Evolutionary conservation across 371 early-diverging fungal species (phyloP).

Genomic region (Coemansia sp.): DNA sequence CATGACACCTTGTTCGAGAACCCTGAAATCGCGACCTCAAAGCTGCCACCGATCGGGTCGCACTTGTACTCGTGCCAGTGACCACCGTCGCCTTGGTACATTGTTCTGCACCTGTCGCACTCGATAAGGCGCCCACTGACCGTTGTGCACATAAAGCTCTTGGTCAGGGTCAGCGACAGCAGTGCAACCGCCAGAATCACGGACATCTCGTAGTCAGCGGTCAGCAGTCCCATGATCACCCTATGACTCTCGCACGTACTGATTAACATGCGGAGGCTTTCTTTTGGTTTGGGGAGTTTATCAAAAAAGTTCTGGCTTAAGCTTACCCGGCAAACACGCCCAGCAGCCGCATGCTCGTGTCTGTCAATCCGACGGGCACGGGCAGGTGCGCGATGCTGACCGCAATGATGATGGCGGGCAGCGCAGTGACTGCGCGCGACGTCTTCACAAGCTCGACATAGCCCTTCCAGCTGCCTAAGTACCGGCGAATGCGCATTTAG

Average conservation of each 20-base stretch:
- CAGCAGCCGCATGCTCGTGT: constrained; percentile 46
- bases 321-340: constrained; percentile 47
- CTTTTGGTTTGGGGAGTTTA: too few species aligned
- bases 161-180: constrained; percentile 56
- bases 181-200: constrained; percentile 58
- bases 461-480: constrained; percentile 42
- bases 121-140: constrained; percentile 55
- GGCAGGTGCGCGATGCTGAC: constrained; percentile 41
- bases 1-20: constrained; percentile 65
- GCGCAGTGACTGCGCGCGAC: constrained; percentile 34
- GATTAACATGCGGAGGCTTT: background rate
- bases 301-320: background rate
- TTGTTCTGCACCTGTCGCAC: constrained; percentile 57
- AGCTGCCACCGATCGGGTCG: constrained; percentile 58
- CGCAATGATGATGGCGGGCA: constrained; percentile 36
- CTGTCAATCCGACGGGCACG: constrained; percentile 26
- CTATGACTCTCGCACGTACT: constrained; percentile 11
- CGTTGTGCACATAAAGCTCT: constrained; percentile 62
- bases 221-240: constrained; percentile 62
- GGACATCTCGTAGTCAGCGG: constrained; percentile 60
- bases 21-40: constrained; percentile 59
- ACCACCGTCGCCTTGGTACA: constrained; percentile 35
- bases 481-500: background rate
- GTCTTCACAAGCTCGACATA: constrained; percentile 14
- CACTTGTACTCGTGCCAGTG: constrained; percentile 55